These are phyloP conservation scores for Gamsiella multidivaricata DNA, from an alignment of 192 early-diverging fungal genomes.

Conservation along the genomic window DNA sequence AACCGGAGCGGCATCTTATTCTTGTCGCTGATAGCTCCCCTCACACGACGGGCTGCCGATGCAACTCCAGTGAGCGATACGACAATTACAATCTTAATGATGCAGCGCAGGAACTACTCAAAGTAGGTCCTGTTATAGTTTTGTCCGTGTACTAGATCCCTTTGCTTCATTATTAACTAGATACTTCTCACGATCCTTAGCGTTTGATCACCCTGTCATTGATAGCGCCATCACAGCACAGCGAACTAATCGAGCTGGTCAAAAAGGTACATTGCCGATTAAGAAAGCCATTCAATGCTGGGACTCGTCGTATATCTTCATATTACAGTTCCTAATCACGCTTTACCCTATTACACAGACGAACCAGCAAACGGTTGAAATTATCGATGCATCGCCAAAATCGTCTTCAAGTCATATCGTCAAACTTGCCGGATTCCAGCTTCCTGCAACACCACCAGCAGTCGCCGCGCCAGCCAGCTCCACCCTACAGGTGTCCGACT, in stretches of 20 bases:
- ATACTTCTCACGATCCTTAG: no score
- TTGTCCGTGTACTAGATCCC: neutral
- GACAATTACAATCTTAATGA: constrained; percentile 58
- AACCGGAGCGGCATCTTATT: constrained; percentile 64
- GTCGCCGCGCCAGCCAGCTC: neutral
- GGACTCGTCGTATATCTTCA: constrained; percentile 14
- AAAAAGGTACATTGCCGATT: no score
- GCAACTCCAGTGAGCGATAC: constrained; percentile 62
- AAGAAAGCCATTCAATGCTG: no score
- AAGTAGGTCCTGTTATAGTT: constrained; percentile 31
- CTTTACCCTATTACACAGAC: constrained; percentile 24
- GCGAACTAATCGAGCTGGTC: constrained; percentile 29
- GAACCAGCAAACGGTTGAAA: constrained; percentile 35
- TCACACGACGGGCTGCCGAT: constrained; percentile 57
- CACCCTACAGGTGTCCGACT: constrained; percentile 7
- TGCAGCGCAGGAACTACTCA: constrained; percentile 60
- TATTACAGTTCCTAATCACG: no score
- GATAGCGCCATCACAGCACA: constrained; percentile 31
- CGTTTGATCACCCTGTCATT: constrained; percentile 36
- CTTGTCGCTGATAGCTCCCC: constrained; percentile 65
- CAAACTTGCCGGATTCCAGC: constrained; percentile 62
- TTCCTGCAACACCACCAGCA: constrained; percentile 41
- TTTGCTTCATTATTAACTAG: neutral
- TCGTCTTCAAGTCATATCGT: constrained; percentile 48
- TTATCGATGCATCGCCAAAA: constrained; percentile 40